Base-by-base conservation (phyloP, 1,284 basidiomycete species). In the Dichomitus squalens region DNA sequence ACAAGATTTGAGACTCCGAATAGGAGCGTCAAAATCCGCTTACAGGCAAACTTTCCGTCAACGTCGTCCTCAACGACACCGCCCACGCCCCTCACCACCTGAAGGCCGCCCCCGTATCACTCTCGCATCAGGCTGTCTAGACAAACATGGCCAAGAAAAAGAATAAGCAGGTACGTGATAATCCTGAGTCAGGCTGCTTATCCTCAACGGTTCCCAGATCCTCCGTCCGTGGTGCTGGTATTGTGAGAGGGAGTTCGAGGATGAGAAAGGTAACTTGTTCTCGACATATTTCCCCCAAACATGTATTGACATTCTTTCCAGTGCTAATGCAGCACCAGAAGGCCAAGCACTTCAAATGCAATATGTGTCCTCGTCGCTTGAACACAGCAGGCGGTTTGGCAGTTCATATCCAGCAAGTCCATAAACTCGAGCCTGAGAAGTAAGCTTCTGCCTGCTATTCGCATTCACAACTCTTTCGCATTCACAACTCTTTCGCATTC, bases 271-370 rank as follows among this genome's bases (percentile, higher is more conserved):
- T 93, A 63, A 62, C 52, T 59, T 41, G 25, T 25, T 14, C 55
- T 39, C 21, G 27, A 43, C 23, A 14, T 21, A 6, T 18, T n/a
- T 8, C 8, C 27, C 12, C 7, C 12, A 25, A 21, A 16, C n/a
- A 27, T 20, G 25, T 12, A 16, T 55, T 63, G 9, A 59, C 31
- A 7, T 38, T 41, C 29, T 14, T 36, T 58, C 6, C 66, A 96
- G 97, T 99, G 60, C 84, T 99, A 62, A 92, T 99, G 85, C 94
- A 97, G 73, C 96, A 99, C 74, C 97, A 99, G 73, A 99, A 98
- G 77, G 96, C 96, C 16, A 99, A 98, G 75, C 96, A 99, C 72
- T 99, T 98, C 83, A 96, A 96, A 74, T 98, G 96, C 71, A 89
- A 90, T 59, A 88, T 96, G 79, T 99, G 96, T 72, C 97, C 97